Conservation (phyloP, 495 filamentous ascomycete species). For the Penicillium canariense region DNA sequence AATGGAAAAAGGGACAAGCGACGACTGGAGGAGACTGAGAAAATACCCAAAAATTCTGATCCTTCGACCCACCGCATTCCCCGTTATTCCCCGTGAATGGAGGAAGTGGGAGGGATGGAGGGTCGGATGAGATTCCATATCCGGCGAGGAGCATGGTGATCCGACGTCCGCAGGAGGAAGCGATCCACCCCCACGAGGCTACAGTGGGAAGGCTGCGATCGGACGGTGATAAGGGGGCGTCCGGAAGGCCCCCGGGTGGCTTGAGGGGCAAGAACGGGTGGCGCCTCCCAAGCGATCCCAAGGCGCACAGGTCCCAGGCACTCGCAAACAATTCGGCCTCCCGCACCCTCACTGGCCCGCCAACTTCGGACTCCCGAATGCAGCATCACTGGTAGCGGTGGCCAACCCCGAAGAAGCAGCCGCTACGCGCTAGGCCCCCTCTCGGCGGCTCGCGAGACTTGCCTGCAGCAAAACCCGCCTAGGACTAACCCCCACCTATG, state of each 20-base stretch:
- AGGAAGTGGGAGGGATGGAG: conserved; percentile 1
- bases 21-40: background rate
- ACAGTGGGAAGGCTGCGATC: background rate
- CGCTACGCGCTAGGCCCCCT: background rate
- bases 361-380: conserved; percentile 7
- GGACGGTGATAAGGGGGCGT: background rate
- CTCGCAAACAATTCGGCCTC: background rate
- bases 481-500: background rate
- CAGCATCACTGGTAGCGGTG: conserved; percentile 12
- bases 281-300: conserved; percentile 4
- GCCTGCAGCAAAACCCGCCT: conserved; percentile 10
- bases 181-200: conserved; percentile 11
- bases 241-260: conserved; percentile 3
- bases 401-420: conserved; percentile 5
- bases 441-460: conserved; percentile 19
- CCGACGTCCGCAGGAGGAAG: conserved; percentile 7
- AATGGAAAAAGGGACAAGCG: background rate
- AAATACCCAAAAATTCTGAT: conserved; percentile 14
- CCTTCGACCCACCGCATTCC: conserved; percentile 12
- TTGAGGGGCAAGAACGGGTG: conserved; percentile 7
- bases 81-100: conserved; percentile 23
- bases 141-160: conserved; percentile 11
- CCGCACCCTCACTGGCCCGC: conserved; percentile 2
- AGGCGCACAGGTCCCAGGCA: background rate
- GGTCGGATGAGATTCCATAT: conserved; percentile 5